phyloP scores from a whole-genome alignment of 202 grass and related monocot genomes.

The Digitaria exilis region DNA sequence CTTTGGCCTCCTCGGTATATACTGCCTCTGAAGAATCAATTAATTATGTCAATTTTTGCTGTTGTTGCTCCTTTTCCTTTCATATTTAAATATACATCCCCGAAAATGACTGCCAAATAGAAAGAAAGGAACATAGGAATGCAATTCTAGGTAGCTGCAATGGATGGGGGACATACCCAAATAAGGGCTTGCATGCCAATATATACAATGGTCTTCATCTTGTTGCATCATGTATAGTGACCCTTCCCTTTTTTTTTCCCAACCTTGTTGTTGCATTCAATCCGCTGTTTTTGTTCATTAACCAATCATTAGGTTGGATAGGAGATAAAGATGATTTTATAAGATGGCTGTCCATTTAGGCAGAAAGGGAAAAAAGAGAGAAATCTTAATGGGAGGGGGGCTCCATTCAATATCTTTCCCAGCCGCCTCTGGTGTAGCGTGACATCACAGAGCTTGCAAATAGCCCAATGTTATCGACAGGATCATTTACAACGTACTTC shows the following conservation, averaged over 20 bases:
- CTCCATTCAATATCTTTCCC: background rate
- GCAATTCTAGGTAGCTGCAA: background rate
- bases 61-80: background rate
- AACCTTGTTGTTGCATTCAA: background rate
- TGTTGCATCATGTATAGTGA: background rate
- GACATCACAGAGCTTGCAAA: background rate
- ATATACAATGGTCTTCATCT: background rate
- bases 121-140: background rate
- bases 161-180: background rate
- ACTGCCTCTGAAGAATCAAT: background rate
- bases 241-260: background rate
- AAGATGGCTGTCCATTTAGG: background rate
- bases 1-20: constrained; percentile 80
- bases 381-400: background rate
- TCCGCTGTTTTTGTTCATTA: background rate
- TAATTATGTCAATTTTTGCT: background rate
- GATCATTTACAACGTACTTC: background rate
- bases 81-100: background rate
- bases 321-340: background rate
- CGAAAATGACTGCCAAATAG: background rate
- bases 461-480: background rate
- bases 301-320: background rate
- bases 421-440: background rate
- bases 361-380: background rate
- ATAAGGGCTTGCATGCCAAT: background rate